Percentiles rank a stretch among this genome's conserved stretches.
These are phyloP conservation scores for Capronia epimyces DNA, from an alignment of 2,329 filamentous ascomycete genomes.

Conservation along the genomic window DNA sequence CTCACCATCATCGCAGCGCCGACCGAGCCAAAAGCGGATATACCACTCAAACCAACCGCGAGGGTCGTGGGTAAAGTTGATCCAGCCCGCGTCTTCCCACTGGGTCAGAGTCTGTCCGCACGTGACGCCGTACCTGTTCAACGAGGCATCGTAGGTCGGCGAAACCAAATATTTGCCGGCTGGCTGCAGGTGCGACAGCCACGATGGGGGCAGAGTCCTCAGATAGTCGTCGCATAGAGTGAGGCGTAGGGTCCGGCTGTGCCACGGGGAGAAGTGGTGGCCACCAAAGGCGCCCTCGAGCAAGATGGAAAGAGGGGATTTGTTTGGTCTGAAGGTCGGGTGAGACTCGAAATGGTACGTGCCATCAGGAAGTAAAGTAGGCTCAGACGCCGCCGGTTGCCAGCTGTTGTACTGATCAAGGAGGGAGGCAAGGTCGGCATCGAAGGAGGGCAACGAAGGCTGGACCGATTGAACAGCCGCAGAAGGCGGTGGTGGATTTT, in stretches of 20 bases:
- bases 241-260: conserved; percentile 40
- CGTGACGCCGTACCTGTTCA: conserved; percentile 51
- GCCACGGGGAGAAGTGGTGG: conserved; percentile 48
- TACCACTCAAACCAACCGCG: conserved; percentile 57
- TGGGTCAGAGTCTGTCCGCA: conserved; percentile 53
- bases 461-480: no score
- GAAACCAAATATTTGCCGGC: conserved; percentile 38
- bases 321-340: conserved; percentile 48
- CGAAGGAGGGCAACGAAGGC: no score
- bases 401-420: conserved; percentile 43
- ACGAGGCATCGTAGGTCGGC: conserved; percentile 41
- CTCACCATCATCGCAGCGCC: conserved; percentile 49
- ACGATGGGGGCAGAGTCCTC: conserved; percentile 41
- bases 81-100: conserved; percentile 54
- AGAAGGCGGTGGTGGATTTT: conserved; percentile 2
- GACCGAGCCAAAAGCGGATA: conserved; percentile 48
- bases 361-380: conserved; percentile 40
- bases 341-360: conserved; percentile 45
- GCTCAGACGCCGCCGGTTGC: conserved; percentile 37
- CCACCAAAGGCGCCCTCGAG: conserved; percentile 51
- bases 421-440: conserved; percentile 24
- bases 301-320: conserved; percentile 49
- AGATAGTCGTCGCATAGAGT: conserved; percentile 45
- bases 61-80: conserved; percentile 49
- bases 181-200: conserved; percentile 41